phyloP scores from a whole-genome alignment of 441 rosid genomes.

The Omphalea diandra region DNA sequence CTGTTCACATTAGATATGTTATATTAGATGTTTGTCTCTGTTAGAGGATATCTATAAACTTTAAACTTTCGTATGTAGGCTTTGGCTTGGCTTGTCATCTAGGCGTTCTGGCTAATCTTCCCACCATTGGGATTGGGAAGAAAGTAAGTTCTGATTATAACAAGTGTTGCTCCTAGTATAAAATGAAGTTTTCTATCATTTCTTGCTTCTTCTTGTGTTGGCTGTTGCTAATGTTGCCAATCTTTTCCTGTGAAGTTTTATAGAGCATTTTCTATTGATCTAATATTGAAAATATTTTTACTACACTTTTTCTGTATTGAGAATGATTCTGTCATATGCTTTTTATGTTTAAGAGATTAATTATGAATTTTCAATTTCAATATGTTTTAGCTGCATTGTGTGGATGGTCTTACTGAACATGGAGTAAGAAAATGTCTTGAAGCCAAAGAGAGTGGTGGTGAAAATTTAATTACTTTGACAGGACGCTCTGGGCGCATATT shows the following conservation, averaged over 20 bases:
- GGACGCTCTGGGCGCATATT: conserved; percentile 69
- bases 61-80: conserved; percentile 41
- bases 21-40: background rate
- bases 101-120: conserved; percentile 77
- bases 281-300: background rate
- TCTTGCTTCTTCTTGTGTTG: background rate
- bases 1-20: too few relatives aligned
- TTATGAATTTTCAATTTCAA: conserved; percentile 8
- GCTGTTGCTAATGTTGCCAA: background rate
- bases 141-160: conserved; percentile 42
- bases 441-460: conserved; percentile 42
- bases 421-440: conserved; percentile 55
- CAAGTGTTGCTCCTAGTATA: background rate
- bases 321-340: background rate
- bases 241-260: background rate
- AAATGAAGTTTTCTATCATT: background rate
- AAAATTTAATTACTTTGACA: conserved; percentile 47
- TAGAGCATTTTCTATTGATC: background rate
- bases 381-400: conserved; percentile 65
- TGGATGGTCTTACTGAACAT: conserved; percentile 73
- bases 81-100: conserved; percentile 91
- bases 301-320: background rate
- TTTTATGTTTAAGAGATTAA: background rate
- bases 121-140: conserved; percentile 86
- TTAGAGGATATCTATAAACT: background rate